Evolutionary conservation across 192 early-diverging fungal genomes (phyloP), one percentile per base, ranked within the genome.

Genomic region (Podila epicladia): DNA sequence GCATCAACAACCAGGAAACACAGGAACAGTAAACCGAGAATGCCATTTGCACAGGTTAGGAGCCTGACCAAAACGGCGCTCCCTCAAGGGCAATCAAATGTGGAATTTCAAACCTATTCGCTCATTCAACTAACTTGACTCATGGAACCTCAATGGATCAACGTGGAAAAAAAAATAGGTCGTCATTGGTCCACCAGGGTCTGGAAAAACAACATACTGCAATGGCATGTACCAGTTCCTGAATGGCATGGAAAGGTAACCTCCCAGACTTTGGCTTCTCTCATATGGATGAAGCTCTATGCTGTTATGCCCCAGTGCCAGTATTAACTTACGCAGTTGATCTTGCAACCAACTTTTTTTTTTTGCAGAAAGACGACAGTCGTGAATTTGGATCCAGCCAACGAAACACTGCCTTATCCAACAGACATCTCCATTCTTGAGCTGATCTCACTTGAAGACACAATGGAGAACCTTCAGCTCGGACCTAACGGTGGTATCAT

Each of bases 311-410:
- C 17, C 15, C 15, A 12, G 41, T 45, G 41, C 41, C 41, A 15
- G 13, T 45, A n/a, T n/a, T n/a, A 4, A 17, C 41, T 17, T 17
- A 17, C 41, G 17, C 12, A 37, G 51, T 32, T 19, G 7, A n/a
- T 49, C 13, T 13, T 26, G 8, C 26, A 50, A 63, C 24, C 20
- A 20, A 35, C 50, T 74, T 62, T 49, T 50, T 24, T 24, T 49
- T 48, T 19, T 33, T 11, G 62, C 72, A 90, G 89, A 74, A 90
- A 92, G 62, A 91, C 95, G 7, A 90, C 95, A 19, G 87, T 99
- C 31, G 93, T 99, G n/a, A 99, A 99, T 82, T 88, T 99, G 53
- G 98, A 99, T 79, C 97, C 98, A 11, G 98, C 97, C n/a, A 97
- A 97, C 73, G 98, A 98, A 20, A 79, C 88, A 69, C 86, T 94